Evolutionary conservation across 305 asterid genomes (phyloP).

Genomic region (Ajuga reptans): DNA sequence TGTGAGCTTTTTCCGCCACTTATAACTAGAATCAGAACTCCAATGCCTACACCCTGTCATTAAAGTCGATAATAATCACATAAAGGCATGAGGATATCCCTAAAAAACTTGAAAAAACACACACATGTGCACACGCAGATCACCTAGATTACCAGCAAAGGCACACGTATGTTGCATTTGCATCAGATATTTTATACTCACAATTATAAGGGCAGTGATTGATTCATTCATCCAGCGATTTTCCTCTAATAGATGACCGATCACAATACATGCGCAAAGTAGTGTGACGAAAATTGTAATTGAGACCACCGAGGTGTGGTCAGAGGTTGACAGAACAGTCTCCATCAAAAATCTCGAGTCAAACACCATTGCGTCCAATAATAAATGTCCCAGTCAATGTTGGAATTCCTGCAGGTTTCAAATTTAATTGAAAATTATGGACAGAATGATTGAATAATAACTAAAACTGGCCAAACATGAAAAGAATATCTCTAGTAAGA

Average conservation of each 20-base stretch:
- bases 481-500: slow-evolving; percentile 12
- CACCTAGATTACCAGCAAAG: background rate
- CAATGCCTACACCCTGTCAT: slow-evolving; percentile 57
- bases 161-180: background rate
- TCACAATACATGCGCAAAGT: slow-evolving; percentile 62
- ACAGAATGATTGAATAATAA: slow-evolving; percentile 7
- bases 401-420: slow-evolving; percentile 14
- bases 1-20: slow-evolving; percentile 72
- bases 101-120: background rate
- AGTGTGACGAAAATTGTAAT: slow-evolving; percentile 63
- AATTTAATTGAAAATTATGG: background rate
- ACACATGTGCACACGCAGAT: background rate
- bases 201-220: slow-evolving; percentile 70
- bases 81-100: background rate
- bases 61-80: slow-evolving; percentile 6
- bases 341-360: slow-evolving; percentile 27
- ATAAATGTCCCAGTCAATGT: slow-evolving; percentile 11
- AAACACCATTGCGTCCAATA: slow-evolving; percentile 29
- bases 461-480: slow-evolving; percentile 14
- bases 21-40: slow-evolving; percentile 46
- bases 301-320: slow-evolving; percentile 61
- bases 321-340: slow-evolving; percentile 43
- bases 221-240: slow-evolving; percentile 76
- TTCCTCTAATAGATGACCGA: slow-evolving; percentile 83
- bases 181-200: slow-evolving; percentile 31